Percentiles rank a stretch among this genome's conserved stretches.
phyloP scores from a whole-genome alignment of 805 yeast species.

The Torulaspora delbrueckii region DNA sequence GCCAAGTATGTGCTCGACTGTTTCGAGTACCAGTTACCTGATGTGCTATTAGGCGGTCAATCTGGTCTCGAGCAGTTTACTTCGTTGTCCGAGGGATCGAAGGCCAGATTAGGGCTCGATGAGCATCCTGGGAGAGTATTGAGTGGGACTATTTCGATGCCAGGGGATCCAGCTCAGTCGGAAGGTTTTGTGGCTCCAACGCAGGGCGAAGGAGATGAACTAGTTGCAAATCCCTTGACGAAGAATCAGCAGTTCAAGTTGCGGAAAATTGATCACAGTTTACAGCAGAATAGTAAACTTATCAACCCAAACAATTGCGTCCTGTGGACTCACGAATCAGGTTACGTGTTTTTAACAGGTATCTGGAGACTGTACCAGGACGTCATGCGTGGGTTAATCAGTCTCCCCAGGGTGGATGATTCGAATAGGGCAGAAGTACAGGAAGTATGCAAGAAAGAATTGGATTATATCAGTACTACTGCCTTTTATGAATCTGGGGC shows the following conservation, averaged over 20 bases:
- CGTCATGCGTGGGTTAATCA: constrained; percentile 30
- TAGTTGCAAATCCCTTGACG: constrained; percentile 15
- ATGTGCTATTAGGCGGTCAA: constrained; percentile 11
- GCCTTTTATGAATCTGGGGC: constrained; percentile 22
- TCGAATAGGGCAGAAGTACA: constrained; percentile 11
- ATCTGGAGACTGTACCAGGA: constrained; percentile 61
- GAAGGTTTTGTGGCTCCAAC: background rate
- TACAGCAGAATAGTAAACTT: constrained; percentile 15
- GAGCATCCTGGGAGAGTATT: constrained; percentile 3
- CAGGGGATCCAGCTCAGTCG: background rate
- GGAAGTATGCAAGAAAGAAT: constrained; percentile 10
- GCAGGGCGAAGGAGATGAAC: background rate
- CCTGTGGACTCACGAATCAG: constrained; percentile 81
- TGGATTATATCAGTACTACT: constrained; percentile 18
- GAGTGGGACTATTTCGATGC: constrained; percentile 6
- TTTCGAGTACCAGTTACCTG: constrained; percentile 31
- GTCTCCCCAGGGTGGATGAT: constrained; percentile 10
- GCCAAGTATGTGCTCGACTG: constrained; percentile 22
- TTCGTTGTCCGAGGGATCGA: constrained; percentile 5
- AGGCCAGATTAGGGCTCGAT: constrained; percentile 7
- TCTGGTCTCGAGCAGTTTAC: background rate
- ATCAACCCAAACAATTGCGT: constrained; percentile 54
- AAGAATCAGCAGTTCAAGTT: constrained; percentile 33
- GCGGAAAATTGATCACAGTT: constrained; percentile 24
- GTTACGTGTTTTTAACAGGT: constrained; percentile 83